Conservation (phyloP, 108 stramenopile genomes). For the Aurantiochytrium sp. region DNA sequence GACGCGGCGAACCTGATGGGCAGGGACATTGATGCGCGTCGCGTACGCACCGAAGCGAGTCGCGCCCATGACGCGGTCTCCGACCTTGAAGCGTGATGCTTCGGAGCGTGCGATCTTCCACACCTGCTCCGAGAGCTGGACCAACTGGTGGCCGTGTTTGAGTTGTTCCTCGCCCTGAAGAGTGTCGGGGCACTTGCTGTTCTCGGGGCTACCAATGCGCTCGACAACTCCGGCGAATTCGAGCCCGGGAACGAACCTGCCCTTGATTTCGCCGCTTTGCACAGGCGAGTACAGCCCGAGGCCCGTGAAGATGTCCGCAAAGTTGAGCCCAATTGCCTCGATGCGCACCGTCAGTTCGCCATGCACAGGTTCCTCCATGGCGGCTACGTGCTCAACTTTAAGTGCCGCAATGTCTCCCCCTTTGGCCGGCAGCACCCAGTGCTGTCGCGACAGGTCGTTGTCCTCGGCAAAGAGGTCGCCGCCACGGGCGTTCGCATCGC, state of each 20-base stretch:
- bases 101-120: not conserved
- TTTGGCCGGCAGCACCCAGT: not conserved
- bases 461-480: not conserved
- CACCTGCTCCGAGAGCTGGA: not conserved
- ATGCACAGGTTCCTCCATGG: not conserved
- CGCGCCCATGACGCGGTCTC: conserved; percentile 24
- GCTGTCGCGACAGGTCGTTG: not conserved
- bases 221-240: conserved; percentile 38
- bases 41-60: conserved; percentile 43
- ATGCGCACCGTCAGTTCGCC: conserved; percentile 18
- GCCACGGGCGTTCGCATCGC: not conserved
- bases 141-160: not conserved
- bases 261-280: not conserved
- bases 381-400: not conserved
- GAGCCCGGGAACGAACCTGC: conserved; percentile 36
- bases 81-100: not conserved
- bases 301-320: conserved; percentile 44
- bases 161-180: not conserved
- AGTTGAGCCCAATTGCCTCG: conserved; percentile 41
- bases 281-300: conserved; percentile 41
- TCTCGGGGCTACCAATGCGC: not conserved
- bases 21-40: conserved; percentile 27
- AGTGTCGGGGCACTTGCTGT: not conserved
- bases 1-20: not conserved
- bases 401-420: not conserved